A percentile compares a stretch with the other conserved stretches of the same genome.
These are phyloP conservation scores for Colletotrichum lini DNA, from an alignment of 2,329 filamentous ascomycete genomes.

Conservation along the genomic window DNA sequence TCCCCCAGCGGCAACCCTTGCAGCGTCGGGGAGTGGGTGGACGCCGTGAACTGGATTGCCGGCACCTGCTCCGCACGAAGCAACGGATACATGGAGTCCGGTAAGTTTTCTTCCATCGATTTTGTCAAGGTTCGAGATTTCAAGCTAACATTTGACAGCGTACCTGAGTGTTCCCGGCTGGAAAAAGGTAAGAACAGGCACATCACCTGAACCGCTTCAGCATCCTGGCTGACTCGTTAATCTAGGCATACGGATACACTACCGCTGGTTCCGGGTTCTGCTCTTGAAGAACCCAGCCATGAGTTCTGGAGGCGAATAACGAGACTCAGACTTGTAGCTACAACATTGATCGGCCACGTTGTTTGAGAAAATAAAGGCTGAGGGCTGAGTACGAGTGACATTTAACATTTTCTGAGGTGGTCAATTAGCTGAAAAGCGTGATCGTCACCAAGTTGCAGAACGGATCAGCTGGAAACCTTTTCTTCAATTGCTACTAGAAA, in stretches of 20 bases:
- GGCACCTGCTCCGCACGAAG: neutral
- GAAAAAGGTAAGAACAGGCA: neutral
- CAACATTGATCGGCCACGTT: no score
- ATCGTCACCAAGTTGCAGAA: no score
- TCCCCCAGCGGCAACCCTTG: conserved; percentile 12
- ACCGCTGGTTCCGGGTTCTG: conserved; percentile 3
- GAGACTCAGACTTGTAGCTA: no score
- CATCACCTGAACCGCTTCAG: no score
- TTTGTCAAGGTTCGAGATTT: neutral
- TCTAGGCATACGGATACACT: conserved; percentile 13
- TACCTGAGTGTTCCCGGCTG: neutral
- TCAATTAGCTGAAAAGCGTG: no score
- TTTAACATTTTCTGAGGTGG: no score
- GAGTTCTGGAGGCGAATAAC: no score
- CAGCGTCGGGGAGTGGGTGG: conserved; percentile 11
- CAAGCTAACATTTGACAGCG: neutral
- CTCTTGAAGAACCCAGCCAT: neutral
- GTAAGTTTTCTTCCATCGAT: neutral
- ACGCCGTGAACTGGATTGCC: conserved; percentile 14
- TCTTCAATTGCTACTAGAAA: no score
- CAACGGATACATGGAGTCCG: conserved; percentile 5
- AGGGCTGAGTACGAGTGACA: no score
- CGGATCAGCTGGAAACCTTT: no score
- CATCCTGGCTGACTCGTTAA: neutral
- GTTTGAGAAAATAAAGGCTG: no score